A percentile compares a stretch with the other conserved stretches of the same genome.
Conservation (phyloP, 306 rosid genomes). For the Luffa aegyptiaca region DNA sequence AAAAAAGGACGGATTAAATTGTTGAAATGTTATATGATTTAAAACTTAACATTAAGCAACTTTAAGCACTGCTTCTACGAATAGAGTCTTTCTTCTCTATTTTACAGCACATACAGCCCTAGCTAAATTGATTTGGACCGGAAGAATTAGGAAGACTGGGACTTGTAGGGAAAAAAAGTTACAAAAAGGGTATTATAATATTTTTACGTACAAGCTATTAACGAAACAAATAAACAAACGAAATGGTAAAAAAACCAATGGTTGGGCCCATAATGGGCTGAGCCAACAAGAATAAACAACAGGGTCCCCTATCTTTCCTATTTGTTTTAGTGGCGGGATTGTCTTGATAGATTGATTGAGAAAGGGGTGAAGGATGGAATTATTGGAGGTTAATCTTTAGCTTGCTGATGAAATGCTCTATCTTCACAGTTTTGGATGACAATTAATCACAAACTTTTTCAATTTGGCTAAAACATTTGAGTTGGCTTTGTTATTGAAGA, state of each 20-base stretch:
- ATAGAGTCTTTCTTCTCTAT: neutral
- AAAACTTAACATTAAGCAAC: neutral
- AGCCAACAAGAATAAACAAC: neutral
- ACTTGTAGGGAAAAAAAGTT: neutral
- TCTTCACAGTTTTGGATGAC: neutral
- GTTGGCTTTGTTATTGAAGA: too few relatives aligned
- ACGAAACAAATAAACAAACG: neutral
- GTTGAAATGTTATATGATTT: neutral
- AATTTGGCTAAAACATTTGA: too few relatives aligned
- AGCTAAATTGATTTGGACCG: neutral
- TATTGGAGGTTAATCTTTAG: neutral
- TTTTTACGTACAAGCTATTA: neutral
- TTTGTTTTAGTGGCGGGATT: neutral
- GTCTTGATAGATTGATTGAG: neutral
- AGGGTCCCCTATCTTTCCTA: neutral
- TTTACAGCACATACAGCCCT: neutral
- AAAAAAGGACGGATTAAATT: neutral
- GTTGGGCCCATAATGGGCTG: neutral
- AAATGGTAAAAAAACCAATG: neutral
- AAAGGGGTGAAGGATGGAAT: neutral
- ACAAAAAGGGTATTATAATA: neutral
- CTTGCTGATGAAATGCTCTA: neutral
- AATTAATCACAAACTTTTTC: neutral
- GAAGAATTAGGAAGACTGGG: neutral
- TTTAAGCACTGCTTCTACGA: neutral